Evolutionary conservation across 306 rosid species (phyloP).

Genomic region (Cercis canadensis): DNA sequence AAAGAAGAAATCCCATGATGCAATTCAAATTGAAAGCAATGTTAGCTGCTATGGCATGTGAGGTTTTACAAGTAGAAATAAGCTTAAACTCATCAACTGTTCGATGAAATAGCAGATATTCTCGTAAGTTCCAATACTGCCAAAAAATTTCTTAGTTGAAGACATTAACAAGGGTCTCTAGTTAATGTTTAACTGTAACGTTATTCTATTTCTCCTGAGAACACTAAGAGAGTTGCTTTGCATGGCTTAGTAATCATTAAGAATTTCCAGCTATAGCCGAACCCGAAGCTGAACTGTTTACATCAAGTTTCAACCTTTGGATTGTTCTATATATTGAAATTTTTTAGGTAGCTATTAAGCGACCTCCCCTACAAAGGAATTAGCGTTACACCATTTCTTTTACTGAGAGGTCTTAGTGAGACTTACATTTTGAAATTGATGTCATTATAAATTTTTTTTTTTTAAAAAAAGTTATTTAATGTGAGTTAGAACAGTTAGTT

Average conservation of each 20-base stretch:
- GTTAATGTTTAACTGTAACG: no score
- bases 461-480: no score
- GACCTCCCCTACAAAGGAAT: no score
- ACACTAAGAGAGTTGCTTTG: constrained; percentile 26
- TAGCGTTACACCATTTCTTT: no score
- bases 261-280: background rate
- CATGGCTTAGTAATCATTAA: constrained; percentile 30
- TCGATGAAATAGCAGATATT: constrained; percentile 7
- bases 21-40: constrained; percentile 32
- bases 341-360: no score
- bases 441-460: no score
- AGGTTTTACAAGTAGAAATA: constrained; percentile 1
- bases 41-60: constrained; percentile 27
- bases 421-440: no score
- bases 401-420: no score
- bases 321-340: background rate
- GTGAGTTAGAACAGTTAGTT: no score
- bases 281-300: background rate
- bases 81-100: background rate
- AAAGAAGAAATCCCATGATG: constrained; percentile 32
- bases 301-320: background rate
- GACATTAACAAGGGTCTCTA: constrained; percentile 44
- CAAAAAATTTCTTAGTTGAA: constrained; percentile 32
- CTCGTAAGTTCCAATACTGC: constrained; percentile 2
- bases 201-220: constrained; percentile 39